Base-by-base conservation (phyloP, 2,329 filamentous ascomycete genomes). In the Septoria linicola region DNA sequence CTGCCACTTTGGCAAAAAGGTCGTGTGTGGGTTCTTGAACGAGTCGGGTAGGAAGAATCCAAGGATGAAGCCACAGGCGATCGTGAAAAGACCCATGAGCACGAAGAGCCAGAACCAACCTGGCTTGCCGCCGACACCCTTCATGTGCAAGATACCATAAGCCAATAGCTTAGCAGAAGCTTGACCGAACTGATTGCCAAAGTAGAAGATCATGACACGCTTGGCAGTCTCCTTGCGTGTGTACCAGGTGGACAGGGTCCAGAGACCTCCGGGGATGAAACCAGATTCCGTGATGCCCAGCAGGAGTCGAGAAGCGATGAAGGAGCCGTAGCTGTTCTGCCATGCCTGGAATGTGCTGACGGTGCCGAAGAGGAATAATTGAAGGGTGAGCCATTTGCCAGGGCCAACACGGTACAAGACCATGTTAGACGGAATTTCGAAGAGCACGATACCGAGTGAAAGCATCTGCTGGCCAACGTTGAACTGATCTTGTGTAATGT, bases 231-330 rank as follows among this genome's bases (percentile, higher is more conserved):
- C 74, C 6, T 68, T 66, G 3, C 68, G 68, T 21, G 73, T 77
- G 50, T 78, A 77, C 74, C 73, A 77, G 1, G 70, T 66, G 0
- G 74, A 76, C 1, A 78, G 69, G 0, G 75, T 76, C 62, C 71
- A 78, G 1, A 77, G 63, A 5, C 73, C 73, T 34, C 72, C 75
- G 2, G 74, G 75, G 39, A 76, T 77, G 51, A 76, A 75, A 1
- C 73, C 73, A 1, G 71, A 70, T 49, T 76, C 74, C 2, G 56
- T 63, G 21, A 63, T 57, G 4, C 70, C 70, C 6, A 73, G 67
- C 2, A 74, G 61, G 8, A 73, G 60, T 10, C 71, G 62, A 0
- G 71, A 73, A 0, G 65, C 63, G 8, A 72, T 61, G 56, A 69
- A 73, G 2, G 70, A 63, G 1, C 55, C 67, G 13, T 71, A 66